These are phyloP conservation scores for Aquilaria sinensis DNA, from an alignment of 345 rosid species.

Conservation along the genomic window DNA sequence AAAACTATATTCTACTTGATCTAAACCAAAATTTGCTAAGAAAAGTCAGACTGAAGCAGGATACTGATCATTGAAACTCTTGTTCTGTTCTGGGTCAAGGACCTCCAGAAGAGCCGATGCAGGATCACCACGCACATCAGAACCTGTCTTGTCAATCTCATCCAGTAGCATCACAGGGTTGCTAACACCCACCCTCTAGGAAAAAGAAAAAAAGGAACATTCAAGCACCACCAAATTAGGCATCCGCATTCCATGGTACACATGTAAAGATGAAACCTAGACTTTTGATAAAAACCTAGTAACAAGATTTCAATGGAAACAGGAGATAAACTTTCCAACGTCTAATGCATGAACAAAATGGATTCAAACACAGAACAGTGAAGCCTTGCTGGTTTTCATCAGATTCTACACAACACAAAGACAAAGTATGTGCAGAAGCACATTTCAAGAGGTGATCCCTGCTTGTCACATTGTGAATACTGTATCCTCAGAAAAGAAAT, in stretches of 20 bases:
- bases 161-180: constrained; percentile 97
- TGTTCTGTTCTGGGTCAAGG: constrained; percentile 97
- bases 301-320: neutral
- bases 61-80: constrained; percentile 94
- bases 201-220: constrained; percentile 18
- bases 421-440: too few species aligned
- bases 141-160: constrained; percentile 98
- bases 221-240: neutral
- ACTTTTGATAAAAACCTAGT: neutral
- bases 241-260: neutral
- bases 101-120: constrained; percentile 98
- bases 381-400: too few species aligned
- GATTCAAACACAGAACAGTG: too few species aligned
- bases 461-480: too few species aligned
- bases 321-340: neutral
- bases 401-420: too few species aligned
- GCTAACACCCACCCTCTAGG: constrained; percentile 88
- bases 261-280: neutral
- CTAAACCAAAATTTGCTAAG: constrained; percentile 1
- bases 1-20: neutral
- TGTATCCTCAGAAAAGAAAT: too few species aligned
- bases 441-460: too few species aligned
- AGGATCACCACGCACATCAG: constrained; percentile 97
- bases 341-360: neutral
- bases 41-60: constrained; percentile 34